These are phyloP conservation scores for Lactuca sativa DNA, from an alignment of 129 eudicot genomes.

Conservation along the genomic window DNA sequence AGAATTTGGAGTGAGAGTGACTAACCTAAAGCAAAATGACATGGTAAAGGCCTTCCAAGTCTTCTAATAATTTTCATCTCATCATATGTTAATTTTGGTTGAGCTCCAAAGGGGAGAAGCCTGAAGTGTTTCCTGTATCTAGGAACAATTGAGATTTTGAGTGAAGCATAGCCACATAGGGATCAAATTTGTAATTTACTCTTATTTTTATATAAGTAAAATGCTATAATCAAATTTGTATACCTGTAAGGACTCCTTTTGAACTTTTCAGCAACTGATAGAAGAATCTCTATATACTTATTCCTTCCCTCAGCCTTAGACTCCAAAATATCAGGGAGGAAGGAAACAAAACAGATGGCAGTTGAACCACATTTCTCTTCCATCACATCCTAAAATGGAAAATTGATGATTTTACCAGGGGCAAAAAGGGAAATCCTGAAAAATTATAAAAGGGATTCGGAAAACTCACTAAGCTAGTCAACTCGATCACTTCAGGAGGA, in stretches of 20 bases:
- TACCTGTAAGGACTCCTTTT: conserved; percentile 86
- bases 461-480: conserved; percentile 62
- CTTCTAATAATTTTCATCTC: too few species aligned
- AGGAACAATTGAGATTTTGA: too few species aligned
- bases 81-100: too few species aligned
- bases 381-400: conserved; percentile 58
- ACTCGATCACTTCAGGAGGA: conserved; percentile 85
- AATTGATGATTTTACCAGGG: background rate
- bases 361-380: conserved; percentile 96
- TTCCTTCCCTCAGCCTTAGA: conserved; percentile 95
- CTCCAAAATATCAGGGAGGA: conserved; percentile 93
- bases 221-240: background rate
- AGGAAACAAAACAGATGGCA: conserved; percentile 91
- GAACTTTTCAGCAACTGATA: conserved; percentile 89
- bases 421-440: background rate
- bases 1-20: too few species aligned
- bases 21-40: too few species aligned
- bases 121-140: too few species aligned
- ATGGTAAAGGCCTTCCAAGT: too few species aligned
- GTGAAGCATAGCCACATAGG: too few species aligned
- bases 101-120: too few species aligned
- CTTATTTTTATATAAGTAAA: too few species aligned
- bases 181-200: too few species aligned
- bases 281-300: conserved; percentile 67
- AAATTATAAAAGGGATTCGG: background rate